phyloP scores from a whole-genome alignment of 345 rosid genomes.

The Salix purpurea region DNA sequence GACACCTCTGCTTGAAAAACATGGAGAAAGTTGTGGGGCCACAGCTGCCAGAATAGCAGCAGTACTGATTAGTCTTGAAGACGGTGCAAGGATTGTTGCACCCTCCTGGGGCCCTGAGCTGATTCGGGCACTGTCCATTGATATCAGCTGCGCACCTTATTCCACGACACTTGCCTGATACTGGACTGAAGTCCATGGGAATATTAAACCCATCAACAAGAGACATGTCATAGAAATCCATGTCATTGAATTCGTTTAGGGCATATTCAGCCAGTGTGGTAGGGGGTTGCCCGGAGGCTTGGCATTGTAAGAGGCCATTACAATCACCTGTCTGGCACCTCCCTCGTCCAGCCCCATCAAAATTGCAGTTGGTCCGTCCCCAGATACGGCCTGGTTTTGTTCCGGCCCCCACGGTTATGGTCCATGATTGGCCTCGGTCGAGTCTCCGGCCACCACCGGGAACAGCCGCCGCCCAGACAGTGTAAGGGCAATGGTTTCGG shows the following conservation, averaged over 20 bases:
- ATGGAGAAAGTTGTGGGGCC: conserved; percentile 16
- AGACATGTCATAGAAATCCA: no score
- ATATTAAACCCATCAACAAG: no score
- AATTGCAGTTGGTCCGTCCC: conserved; percentile 35
- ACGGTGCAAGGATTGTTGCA: conserved; percentile 52
- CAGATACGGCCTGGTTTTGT: conserved; percentile 35
- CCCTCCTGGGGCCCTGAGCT: conserved; percentile 3
- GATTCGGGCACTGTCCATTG: no score
- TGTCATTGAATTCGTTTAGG: no score
- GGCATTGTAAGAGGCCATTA: conserved; percentile 12
- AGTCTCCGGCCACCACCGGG: conserved; percentile 45
- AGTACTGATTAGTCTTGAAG: conserved; percentile 38
- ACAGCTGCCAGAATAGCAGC: conserved; percentile 34
- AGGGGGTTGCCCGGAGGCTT: no score
- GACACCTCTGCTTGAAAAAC: conserved; percentile 24
- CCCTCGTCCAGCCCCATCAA: conserved; percentile 24
- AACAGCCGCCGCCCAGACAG: conserved; percentile 41
- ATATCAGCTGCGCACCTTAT: no score
- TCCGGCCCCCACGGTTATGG: conserved; percentile 21
- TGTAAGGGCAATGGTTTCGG: conserved; percentile 31
- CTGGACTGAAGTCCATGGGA: no score
- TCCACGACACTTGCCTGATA: no score
- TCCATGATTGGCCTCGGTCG: conserved; percentile 30
- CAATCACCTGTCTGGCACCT: conserved; percentile 59
- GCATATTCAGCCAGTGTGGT: no score